Evolutionary conservation across 2,329 filamentous ascomycete genomes (phyloP).

Genomic region (Calonectria naviculata): DNA sequence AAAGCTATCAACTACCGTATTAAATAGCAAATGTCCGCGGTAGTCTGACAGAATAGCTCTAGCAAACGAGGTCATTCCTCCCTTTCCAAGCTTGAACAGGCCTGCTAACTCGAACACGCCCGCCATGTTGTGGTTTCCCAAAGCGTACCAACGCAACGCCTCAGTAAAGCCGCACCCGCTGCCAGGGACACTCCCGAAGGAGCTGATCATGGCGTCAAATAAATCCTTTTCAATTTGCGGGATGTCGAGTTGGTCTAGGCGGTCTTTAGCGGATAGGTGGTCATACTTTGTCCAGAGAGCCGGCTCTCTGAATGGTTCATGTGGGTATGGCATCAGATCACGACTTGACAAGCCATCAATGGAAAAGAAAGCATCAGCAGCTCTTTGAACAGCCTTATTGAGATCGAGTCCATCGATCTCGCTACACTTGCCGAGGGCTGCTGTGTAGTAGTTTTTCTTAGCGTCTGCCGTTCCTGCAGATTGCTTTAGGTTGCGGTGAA

Average conservation of each 20-base stretch:
- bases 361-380: slow-evolving; percentile 43
- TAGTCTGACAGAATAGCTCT: slow-evolving; percentile 13
- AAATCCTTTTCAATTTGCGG: slow-evolving; percentile 28
- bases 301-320: slow-evolving; percentile 43
- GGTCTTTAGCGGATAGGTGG: slow-evolving; percentile 39
- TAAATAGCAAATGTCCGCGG: slow-evolving; percentile 17
- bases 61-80: slow-evolving; percentile 31
- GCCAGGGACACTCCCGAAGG: slow-evolving; percentile 21
- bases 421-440: not conserved
- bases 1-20: slow-evolving; percentile 10
- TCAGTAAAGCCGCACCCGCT: slow-evolving; percentile 22
- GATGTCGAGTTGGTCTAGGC: slow-evolving; percentile 41
- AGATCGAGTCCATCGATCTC: slow-evolving; percentile 3
- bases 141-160: slow-evolving; percentile 31
- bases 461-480: slow-evolving; percentile 19
- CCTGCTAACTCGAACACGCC: slow-evolving; percentile 21
- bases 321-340: slow-evolving; percentile 49
- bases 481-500: slow-evolving; percentile 30
- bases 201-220: slow-evolving; percentile 26
- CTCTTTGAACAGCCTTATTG: slow-evolving; percentile 2
- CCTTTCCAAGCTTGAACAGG: slow-evolving; percentile 30
- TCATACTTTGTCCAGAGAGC: slow-evolving; percentile 40
- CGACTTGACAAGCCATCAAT: slow-evolving; percentile 43
- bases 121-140: slow-evolving; percentile 24
- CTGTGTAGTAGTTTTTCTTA: slow-evolving; percentile 18